phyloP scores from a whole-genome alignment of 306 rosid species.

The Sphenostylis stenocarpa region DNA sequence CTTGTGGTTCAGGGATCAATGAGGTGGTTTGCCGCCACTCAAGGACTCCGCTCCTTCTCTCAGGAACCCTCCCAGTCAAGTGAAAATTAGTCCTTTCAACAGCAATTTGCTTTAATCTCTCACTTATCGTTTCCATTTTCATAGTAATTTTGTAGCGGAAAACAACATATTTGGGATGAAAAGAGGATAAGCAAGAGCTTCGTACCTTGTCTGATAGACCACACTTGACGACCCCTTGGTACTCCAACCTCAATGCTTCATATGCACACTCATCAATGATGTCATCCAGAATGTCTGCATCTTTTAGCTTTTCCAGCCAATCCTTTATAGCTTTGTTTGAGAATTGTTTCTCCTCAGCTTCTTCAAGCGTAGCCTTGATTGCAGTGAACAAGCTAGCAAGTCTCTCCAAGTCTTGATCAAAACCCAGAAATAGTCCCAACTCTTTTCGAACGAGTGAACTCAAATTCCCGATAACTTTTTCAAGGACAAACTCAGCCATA shows the following conservation, averaged over 20 bases:
- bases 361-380: conserved; percentile 31
- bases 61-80: neutral
- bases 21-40: conserved; percentile 26
- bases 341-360: conserved; percentile 35
- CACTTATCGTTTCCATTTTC: conserved; percentile 9
- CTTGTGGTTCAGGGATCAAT: neutral
- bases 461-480: neutral
- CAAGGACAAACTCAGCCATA: neutral
- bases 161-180: conserved; percentile 8
- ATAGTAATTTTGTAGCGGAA: neutral
- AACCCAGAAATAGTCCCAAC: neutral
- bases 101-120: conserved; percentile 17
- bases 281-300: conserved; percentile 23
- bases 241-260: neutral
- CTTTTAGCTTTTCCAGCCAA: conserved; percentile 24
- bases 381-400: neutral
- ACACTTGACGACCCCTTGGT: neutral
- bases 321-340: neutral
- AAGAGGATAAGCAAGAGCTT: conserved; percentile 3
- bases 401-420: neutral
- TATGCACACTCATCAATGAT: conserved; percentile 24
- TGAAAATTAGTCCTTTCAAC: neutral
- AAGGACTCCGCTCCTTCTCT: neutral
- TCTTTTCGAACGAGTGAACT: neutral
- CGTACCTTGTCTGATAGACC: neutral